Evolutionary conservation across 176 grass and related monocot species (phyloP).

Genomic region (Raddia guianensis): DNA sequence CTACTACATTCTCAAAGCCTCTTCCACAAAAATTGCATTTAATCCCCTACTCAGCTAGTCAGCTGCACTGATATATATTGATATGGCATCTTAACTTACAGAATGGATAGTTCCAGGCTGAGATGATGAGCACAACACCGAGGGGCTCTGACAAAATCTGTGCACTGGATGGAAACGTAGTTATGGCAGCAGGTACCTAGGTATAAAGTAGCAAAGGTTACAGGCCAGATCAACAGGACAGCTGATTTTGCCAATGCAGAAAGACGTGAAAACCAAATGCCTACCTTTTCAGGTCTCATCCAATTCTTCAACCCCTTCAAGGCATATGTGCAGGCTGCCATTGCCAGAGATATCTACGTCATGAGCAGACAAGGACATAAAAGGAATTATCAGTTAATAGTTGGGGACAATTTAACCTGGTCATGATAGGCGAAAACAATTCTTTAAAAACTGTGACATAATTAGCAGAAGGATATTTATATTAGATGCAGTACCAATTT

Average conservation of each 20-base stretch:
- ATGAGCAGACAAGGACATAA: conserved; percentile 24
- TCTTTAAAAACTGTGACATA: no score
- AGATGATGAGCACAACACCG: conserved; percentile 82
- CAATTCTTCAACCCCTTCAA: conserved; percentile 74
- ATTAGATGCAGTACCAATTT: no score
- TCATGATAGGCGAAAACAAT: no score
- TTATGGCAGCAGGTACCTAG: conserved; percentile 66
- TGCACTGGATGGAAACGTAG: conserved; percentile 82
- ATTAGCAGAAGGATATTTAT: no score
- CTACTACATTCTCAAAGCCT: no score
- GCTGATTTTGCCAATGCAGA: neutral
- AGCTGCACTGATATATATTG: neutral
- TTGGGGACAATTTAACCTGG: neutral
- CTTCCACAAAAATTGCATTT: conserved; percentile 1
- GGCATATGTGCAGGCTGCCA: conserved; percentile 58
- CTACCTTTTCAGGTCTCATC: conserved; percentile 96
- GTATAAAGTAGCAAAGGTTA: conserved; percentile 13
- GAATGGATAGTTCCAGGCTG: conserved; percentile 97
- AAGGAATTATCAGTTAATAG: neutral
- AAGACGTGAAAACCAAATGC: conserved; percentile 14
- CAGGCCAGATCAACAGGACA: neutral
- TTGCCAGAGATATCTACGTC: conserved; percentile 69
- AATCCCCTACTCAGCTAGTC: neutral
- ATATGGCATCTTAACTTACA: conserved; percentile 47
- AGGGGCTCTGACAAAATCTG: conserved; percentile 78